Evolutionary conservation across 2,329 filamentous ascomycete species (phyloP), one percentile per base, ranked within the genome.

Genomic region (Cryoendolithus antarcticus): DNA sequence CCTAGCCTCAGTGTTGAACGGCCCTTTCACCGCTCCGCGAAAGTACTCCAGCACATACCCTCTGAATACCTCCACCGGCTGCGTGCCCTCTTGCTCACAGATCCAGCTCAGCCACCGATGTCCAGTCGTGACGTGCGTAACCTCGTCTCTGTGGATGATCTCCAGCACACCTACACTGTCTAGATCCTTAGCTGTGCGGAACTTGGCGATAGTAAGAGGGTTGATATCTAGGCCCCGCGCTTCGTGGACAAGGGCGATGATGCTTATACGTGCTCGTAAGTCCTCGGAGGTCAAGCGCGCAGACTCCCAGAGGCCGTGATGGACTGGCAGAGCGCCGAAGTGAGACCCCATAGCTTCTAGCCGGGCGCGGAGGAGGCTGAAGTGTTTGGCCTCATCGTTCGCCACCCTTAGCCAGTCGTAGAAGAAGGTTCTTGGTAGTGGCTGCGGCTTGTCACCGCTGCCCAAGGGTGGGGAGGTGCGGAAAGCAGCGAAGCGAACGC

Each of bases 371-470:
- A 44, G 11, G 10, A 44, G 28, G 11, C 34, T 37, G 33, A 44
- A 44, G 34, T 44, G 43, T 34, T 44, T 44, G 7, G 43, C 43
- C 33, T 44, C 43, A 29, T 44, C 43, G 12, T 44, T 44, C 9
- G 43, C 43, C 11, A 44, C 43, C 13, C 40, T 44, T 24, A 44
- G 40, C 43, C 43, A 44, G 37, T 44, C 43, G 29, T 44, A 42
- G 33, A 39, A 44, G 40, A 42, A 44, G 8, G 43, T 42, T 12
- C 43, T 34, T 10, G 43, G 43, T n/a, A 44, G 43, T 7, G 12
- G 21, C 4, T 30, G 32, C 12, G 39, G 24, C 3, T n/a, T 27
- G 8, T n/a, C 27, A 8, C 12, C 31, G 9, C 10, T 10, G 7
- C 30, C 35, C 10, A 5, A 24, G 9, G 34, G n/a, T 8, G 36